These are phyloP conservation scores for Claviceps pazoutovae DNA, from an alignment of 2,329 filamentous ascomycete species.

Conservation along the genomic window DNA sequence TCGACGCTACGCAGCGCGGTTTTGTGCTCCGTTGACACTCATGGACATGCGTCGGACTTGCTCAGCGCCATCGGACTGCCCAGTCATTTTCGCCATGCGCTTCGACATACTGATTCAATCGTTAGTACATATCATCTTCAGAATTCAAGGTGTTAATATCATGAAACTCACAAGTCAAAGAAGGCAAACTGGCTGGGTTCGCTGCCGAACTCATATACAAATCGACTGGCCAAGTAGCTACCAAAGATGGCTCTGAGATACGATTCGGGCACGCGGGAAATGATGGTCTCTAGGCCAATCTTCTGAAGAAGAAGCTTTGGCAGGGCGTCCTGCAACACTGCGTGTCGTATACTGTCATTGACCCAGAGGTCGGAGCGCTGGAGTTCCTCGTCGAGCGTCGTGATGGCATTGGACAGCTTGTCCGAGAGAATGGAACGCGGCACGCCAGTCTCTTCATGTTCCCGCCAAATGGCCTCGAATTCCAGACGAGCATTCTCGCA, in stretches of 20 bases:
- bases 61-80: conserved; percentile 13
- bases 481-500: conserved; percentile 82
- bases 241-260: conserved; percentile 95
- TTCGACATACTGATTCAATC: conserved; percentile 44
- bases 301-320: conserved; percentile 73
- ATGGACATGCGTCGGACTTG: conserved; percentile 15
- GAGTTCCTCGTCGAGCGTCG: conserved; percentile 89
- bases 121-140: neutral
- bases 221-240: conserved; percentile 84
- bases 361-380: conserved; percentile 89
- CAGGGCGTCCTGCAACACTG: conserved; percentile 72
- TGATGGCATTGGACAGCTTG: conserved; percentile 81
- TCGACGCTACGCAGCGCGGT: neutral
- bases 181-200: conserved; percentile 93
- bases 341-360: conserved; percentile 61
- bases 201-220: conserved; percentile 91
- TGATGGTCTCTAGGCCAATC: conserved; percentile 80
- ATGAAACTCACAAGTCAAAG: conserved; percentile 79
- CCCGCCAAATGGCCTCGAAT: conserved; percentile 97
- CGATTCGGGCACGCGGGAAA: conserved; percentile 74
- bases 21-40: conserved; percentile 4
- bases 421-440: conserved; percentile 82
- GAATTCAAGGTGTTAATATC: neutral
- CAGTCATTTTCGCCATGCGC: conserved; percentile 37
- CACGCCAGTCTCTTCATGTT: conserved; percentile 69